Evolutionary conservation across 1,284 basidiomycete genomes (phyloP), one percentile per base, ranked within the genome.

Genomic region (Peniophora sp.): DNA sequence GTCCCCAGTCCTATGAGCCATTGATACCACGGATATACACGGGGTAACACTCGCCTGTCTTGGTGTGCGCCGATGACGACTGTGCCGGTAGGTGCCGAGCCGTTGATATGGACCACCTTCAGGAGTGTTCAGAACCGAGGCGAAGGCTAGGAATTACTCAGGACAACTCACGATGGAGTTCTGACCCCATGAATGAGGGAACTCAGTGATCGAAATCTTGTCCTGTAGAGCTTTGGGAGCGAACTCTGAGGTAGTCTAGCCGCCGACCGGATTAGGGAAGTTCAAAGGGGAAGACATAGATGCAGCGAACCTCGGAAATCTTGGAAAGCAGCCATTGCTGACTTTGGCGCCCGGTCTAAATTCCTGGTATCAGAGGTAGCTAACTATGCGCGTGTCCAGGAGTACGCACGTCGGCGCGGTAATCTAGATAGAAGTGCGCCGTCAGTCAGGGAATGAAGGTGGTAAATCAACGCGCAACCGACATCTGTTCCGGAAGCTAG

Each of bases 111-210:
- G 49, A 79, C 72, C 59, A 90, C 81, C 87, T 89, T 59, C 45
- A 50, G 50, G 41, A 53, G 47, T 57, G 27, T 39, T 52, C 48
- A 58, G 45, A 55, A 53, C 36, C 49, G 53, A 47, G 55, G 39
- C 49, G 53, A 43, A 22, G 2, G 23, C 25, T 34, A 27, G 17
- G 38, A 48, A 44, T 45, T 54, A 3, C 27, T 32, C 41, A 34
- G 36, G 46, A 14, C 48, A 16, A 64, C 82, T 55, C 61, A 89
- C 89, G 61, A 99, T 89, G 45, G 83, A 81, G 69, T 91, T 89
- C 75, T 99, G 96, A 10, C 85, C 86, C 96, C 96, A 99, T 1
- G 83, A 69, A 65, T 99, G 96, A 53, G 74, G 58, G 65, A 97
- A 97, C 65, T 95, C 92, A 27, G 74, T 68, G 52, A 95, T 71